Percentiles rank a stretch among this genome's conserved stretches.
Conservation (phyloP, 331 rosid species). For the Malus hybrid region DNA sequence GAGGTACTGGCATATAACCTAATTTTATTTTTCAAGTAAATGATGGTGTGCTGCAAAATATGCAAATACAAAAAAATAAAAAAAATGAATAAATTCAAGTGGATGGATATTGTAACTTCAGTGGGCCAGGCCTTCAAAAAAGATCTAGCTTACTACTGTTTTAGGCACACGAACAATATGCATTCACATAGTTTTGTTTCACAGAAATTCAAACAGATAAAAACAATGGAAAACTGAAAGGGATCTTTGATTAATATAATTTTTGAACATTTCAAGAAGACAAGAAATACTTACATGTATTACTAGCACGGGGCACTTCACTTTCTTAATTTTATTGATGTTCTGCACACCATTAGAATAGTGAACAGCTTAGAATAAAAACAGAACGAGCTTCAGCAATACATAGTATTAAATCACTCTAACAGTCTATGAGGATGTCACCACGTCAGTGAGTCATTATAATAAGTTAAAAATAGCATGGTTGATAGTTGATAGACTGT, state of each 20-base stretch:
- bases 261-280: neutral
- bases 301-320: slow-evolving; percentile 94
- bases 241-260: neutral
- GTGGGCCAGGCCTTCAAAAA: neutral
- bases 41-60: neutral
- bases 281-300: slow-evolving; percentile 78
- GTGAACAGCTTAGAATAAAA: neutral
- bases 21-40: neutral
- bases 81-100: neutral
- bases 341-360: slow-evolving; percentile 51
- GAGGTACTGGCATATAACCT: neutral
- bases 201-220: neutral
- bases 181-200: neutral
- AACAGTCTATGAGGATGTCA: neutral
- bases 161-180: neutral
- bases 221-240: neutral
- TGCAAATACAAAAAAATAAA: neutral
- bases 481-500: neutral
- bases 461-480: neutral
- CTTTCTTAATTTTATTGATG: slow-evolving; percentile 87
- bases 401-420: neutral
- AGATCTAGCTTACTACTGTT: neutral
- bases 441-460: neutral
- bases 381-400: neutral
- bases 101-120: neutral